A percentile compares a stretch with the other conserved stretches of the same genome.
phyloP scores from a whole-genome alignment of 345 rosid genomes.

The Firmiana major region DNA sequence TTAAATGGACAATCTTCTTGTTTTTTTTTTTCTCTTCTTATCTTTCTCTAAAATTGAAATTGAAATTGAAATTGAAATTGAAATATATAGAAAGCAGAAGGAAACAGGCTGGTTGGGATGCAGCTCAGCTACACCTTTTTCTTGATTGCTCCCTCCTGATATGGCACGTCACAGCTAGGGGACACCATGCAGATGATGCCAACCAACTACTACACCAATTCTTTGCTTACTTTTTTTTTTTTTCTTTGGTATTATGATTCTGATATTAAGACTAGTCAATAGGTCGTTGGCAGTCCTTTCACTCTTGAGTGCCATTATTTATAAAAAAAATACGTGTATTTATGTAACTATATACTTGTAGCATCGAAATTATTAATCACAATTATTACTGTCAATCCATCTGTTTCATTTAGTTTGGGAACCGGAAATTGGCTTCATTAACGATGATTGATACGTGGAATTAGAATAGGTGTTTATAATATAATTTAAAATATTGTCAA shows the following conservation, averaged over 20 bases:
- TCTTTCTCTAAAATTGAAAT: not conserved
- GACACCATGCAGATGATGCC: constrained; percentile 3
- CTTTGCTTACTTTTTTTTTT: not conserved
- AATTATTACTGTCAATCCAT: not conserved
- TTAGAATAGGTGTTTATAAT: no score
- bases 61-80: not conserved
- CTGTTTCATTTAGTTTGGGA: no score
- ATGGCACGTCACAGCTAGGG: constrained; percentile 7
- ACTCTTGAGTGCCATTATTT: not conserved
- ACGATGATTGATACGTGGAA: no score
- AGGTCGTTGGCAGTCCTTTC: not conserved
- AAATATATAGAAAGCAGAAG: not conserved
- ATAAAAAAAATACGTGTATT: not conserved
- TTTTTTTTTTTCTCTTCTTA: not conserved
- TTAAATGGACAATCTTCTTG: not conserved
- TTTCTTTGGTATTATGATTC: not conserved
- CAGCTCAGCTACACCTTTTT: constrained; percentile 8
- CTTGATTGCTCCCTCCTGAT: not conserved
- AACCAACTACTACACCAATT: not conserved
- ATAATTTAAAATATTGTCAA: no score
- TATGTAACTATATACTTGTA: not conserved
- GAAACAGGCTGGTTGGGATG: not conserved
- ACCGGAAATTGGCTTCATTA: no score
- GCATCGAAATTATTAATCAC: not conserved
- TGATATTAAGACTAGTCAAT: not conserved